Evolutionary conservation across 495 filamentous ascomycete species (phyloP), one percentile per base, ranked within the genome.

Genomic region (Penicillium parvum): DNA sequence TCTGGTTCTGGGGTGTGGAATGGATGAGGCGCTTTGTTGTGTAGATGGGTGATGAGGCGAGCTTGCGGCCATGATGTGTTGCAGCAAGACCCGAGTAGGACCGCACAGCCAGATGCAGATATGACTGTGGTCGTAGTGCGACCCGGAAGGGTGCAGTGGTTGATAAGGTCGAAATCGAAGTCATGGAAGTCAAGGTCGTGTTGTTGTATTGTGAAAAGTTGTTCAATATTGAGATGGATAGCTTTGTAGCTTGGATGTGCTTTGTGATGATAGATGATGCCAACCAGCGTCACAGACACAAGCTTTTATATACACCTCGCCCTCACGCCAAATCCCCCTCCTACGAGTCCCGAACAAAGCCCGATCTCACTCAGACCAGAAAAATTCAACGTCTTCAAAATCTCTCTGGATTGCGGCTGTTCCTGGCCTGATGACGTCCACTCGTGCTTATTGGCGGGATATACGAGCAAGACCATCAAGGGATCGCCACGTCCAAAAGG

Each of bases 1-100:
- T 65, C 17, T 63, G 51, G 5, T 55, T 46, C 20, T 66, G 49
- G 4, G 52, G 56, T 5, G 65, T 65, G 4, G 66, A 72, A 4
- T 64, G 66, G 17, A 71, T 69, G 18, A 48, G 50, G n/a, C 62
- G 58, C 28, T 64, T 68, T 7, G 51, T 42, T 11, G 51, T 47
- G 38, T 44, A 47, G 38, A 17, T 43, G 33, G 40, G 32, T 16
- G 42, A n/a, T 21, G 47, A 20, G 1, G 41, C 12, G 19, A 44
- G 53, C 16, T 15, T 57, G 34, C n/a, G n/a, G n/a, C n/a, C n/a
- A n/a, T n/a, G n/a, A n/a, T n/a, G n/a, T n/a, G n/a, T n/a, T n/a
- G n/a, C 41, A 14, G 60, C 50, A 8, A 53, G 30, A 15, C 50
- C 53, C 1, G 59, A 53, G 40, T 55, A 67, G 29, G 58, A 45